Percentiles rank a stretch among this genome's conserved stretches.
phyloP scores from a whole-genome alignment of 306 rosid species.

The Sindora glabra region DNA sequence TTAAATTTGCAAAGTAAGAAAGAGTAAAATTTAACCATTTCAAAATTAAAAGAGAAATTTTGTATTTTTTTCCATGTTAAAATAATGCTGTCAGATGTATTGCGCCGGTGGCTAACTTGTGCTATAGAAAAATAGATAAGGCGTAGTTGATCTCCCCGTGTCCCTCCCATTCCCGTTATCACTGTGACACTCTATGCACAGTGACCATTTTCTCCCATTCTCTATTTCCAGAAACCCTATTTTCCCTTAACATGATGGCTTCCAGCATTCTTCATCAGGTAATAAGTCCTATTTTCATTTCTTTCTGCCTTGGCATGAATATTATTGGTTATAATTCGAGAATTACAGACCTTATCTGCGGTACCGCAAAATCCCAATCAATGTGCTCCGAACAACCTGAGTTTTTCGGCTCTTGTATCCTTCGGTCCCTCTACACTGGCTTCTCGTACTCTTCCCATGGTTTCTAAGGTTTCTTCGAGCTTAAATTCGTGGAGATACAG shows the following conservation, averaged over 20 bases:
- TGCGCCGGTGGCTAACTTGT: no score
- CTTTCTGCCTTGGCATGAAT: not conserved
- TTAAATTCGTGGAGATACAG: slow-evolving; percentile 15
- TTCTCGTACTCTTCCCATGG: not conserved
- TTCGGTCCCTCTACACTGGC: slow-evolving; percentile 5
- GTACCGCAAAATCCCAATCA: slow-evolving; percentile 29
- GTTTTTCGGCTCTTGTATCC: slow-evolving; percentile 13
- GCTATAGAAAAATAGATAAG: slow-evolving; percentile 25
- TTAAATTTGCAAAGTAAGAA: no score
- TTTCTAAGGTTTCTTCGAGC: slow-evolving; percentile 19
- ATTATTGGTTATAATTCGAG: not conserved
- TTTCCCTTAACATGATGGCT: slow-evolving; percentile 21
- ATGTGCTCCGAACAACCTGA: slow-evolving; percentile 17
- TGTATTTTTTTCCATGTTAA: no score
- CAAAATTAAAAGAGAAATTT: no score
- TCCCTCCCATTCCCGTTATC: not conserved
- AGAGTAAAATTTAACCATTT: no score
- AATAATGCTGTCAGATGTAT: no score
- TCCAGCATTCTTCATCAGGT: slow-evolving; percentile 46
- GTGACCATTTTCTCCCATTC: not conserved
- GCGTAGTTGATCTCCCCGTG: not conserved
- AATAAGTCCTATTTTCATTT: not conserved
- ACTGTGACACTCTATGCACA: slow-evolving; percentile 18
- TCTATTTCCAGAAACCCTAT: not conserved
- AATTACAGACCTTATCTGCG: slow-evolving; percentile 27